Evolutionary conservation across 176 grass and related monocot genomes (phyloP).

Genomic region (Carex myosuroides): DNA sequence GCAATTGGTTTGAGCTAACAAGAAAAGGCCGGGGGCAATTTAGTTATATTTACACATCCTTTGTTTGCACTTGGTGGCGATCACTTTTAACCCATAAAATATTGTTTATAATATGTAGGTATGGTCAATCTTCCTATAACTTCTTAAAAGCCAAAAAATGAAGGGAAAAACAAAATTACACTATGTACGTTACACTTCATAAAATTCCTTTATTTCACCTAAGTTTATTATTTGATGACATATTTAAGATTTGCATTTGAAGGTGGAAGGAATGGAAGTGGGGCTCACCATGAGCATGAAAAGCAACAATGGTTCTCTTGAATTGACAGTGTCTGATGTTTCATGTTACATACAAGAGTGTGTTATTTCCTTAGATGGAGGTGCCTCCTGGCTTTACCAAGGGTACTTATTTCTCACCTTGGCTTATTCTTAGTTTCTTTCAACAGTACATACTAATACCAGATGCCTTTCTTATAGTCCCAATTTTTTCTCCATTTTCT

Average conservation of each 20-base stretch:
- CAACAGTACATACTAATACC: background rate
- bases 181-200: background rate
- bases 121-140: background rate
- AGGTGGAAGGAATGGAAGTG: slow-evolving; percentile 98
- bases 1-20: background rate
- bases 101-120: background rate
- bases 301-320: slow-evolving; percentile 62
- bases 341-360: slow-evolving; percentile 75
- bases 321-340: slow-evolving; percentile 47
- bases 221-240: slow-evolving; percentile 9
- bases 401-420: slow-evolving; percentile 45
- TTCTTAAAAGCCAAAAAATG: background rate
- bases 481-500: background rate
- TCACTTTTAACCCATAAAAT: background rate
- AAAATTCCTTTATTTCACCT: background rate
- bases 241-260: slow-evolving; percentile 31
- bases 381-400: slow-evolving; percentile 99
- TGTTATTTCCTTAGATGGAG: slow-evolving; percentile 74
- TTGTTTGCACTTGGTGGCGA: background rate
- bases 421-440: background rate
- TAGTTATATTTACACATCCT: background rate
- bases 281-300: slow-evolving; percentile 70
- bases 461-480: background rate
- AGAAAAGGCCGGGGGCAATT: background rate
- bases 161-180: background rate